A percentile compares a stretch with the other conserved stretches of the same genome.
Conservation (phyloP, 2,329 filamentous ascomycete genomes). For the Annulohypoxylon truncatum region DNA sequence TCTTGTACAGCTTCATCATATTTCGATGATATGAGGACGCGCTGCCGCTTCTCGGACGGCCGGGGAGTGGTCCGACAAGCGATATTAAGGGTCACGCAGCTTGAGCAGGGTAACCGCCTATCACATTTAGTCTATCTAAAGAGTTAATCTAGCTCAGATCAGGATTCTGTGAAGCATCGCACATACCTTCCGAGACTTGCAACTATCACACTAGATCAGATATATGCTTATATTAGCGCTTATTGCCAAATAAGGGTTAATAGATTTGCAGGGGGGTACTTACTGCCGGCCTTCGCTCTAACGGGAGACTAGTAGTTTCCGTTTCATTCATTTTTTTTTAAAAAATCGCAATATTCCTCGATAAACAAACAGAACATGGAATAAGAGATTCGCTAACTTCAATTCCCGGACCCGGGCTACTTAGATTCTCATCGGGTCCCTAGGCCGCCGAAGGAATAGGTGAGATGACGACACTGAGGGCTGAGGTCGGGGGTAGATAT, state of each 20-base stretch:
- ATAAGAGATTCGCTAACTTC: conserved; percentile 3
- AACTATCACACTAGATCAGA: conserved; percentile 43
- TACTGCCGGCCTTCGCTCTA: conserved; percentile 45
- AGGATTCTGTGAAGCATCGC: not conserved
- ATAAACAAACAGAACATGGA: conserved; percentile 1
- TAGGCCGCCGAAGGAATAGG: conserved; percentile 33
- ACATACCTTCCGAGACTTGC: conserved; percentile 46
- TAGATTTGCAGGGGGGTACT: conserved; percentile 21
- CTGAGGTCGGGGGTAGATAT: not conserved
- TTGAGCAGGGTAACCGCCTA: conserved; percentile 46
- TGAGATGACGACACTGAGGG: conserved; percentile 1
- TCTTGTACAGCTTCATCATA: conserved; percentile 50
- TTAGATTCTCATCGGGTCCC: conserved; percentile 29
- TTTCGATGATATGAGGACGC: conserved; percentile 47
- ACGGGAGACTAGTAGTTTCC: conserved; percentile 30
- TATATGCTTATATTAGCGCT: conserved; percentile 11
- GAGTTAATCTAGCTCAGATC: not conserved
- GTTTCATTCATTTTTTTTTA: conserved; percentile 40
- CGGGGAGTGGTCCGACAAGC: conserved; percentile 44
- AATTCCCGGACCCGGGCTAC: not conserved
- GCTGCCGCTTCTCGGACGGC: conserved; percentile 47
- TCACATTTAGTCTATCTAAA: conserved; percentile 47
- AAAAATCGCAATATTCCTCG: not conserved
- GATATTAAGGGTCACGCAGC: conserved; percentile 47
- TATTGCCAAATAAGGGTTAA: not conserved